Base-by-base conservation (phyloP, 306 rosid species). In the Phaseolus lunatus region DNA sequence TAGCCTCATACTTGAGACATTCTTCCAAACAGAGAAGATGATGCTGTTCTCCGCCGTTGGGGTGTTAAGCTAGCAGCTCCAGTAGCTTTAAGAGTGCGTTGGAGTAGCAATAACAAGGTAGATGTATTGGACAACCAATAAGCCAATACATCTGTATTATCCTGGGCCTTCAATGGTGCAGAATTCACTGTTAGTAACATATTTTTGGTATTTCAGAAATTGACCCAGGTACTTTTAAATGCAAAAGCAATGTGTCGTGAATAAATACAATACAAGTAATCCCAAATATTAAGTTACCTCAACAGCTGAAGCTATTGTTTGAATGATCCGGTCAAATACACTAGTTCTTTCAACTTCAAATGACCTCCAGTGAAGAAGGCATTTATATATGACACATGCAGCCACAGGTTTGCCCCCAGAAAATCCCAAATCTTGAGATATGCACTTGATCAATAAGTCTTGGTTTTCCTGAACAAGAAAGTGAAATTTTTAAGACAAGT, bases 41-140 rank as follows among this genome's bases (percentile, higher is more conserved):
- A 88, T 53, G 97, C 43, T 65, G 97, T 85, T 84, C 99, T 89
- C 77, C 99, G 91, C 76, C 99, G 91, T 57, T 92, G 99, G 61
- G 99, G 99, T 67, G 99, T 96, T 91, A 96, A 83, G 96, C 96
- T 93, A 75, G 99, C 99, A 39, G 99, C 99, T 70, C 99, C 99
- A 81, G 87, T 96, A 79, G 98, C 99, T 85, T 96, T 96, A 58
- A 96, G 99, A 9, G 99, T 96, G 77, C 96, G 99, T 89, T 96
- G 99, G 78, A 96, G 99, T 67, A 96, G 90, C 84, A 93, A 83
- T 80, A 96, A 70, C 84, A 96, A 87, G 67, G 99, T 96, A 18
- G 99, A 96, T 81, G 99, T 90, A 85, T 96, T 96, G 63, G 96
- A 89, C 80, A 96, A 87, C 99, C 99, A 96, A 88, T 96, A 96